phyloP scores from a whole-genome alignment of 108 stramenopile species.

The Ochromonas danica region DNA sequence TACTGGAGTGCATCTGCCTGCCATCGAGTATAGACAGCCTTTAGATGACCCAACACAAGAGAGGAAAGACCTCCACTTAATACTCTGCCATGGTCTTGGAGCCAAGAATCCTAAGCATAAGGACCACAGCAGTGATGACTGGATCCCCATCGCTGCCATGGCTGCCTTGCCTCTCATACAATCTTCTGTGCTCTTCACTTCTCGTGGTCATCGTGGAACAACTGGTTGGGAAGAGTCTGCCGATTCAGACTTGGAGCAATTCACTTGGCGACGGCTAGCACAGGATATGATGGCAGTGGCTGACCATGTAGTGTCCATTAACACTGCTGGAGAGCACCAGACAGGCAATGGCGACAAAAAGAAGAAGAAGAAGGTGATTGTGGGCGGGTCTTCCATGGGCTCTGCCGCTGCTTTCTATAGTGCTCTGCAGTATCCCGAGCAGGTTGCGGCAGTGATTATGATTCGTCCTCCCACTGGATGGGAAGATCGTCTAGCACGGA shows the following conservation, averaged over 20 bases:
- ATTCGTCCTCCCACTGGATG: slow-evolving; percentile 12
- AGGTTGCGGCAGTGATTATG: background rate
- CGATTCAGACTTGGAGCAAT: background rate
- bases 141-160: background rate
- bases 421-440: slow-evolving; percentile 3
- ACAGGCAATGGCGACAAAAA: background rate
- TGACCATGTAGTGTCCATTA: too few species aligned
- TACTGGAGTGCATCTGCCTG: too few species aligned
- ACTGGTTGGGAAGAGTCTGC: background rate
- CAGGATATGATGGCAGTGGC: background rate
- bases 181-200: background rate
- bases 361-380: background rate
- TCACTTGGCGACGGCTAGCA: background rate
- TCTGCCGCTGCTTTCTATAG: background rate
- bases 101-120: background rate
- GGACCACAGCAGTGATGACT: background rate
- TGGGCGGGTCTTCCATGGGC: background rate
- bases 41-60: too few species aligned
- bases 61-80: too few species aligned
- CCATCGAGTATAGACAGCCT: too few species aligned
- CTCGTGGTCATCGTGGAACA: background rate
- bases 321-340: background rate
- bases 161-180: background rate
- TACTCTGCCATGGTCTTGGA: background rate
- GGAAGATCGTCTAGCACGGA: background rate